A percentile compares a stretch with the other conserved stretches of the same genome.
Evolutionary conservation across 495 filamentous ascomycete species (phyloP).

Genomic region (Penicillium mononematosum): DNA sequence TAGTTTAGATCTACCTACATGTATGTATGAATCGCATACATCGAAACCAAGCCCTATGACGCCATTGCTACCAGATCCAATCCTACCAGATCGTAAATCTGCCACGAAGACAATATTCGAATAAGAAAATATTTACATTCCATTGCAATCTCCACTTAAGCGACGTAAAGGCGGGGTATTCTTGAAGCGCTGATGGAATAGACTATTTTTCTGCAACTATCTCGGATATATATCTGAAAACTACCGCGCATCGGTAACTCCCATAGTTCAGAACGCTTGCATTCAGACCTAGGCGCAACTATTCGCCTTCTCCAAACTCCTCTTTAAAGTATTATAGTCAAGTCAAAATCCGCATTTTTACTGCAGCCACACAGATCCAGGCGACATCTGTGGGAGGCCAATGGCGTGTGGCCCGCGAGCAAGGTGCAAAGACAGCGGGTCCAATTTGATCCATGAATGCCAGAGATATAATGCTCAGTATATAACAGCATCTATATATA

Average conservation of each 20-base stretch:
- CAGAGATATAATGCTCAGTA: not conserved
- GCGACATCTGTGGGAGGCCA: no score
- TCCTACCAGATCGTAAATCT: not conserved
- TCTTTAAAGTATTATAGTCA: no score
- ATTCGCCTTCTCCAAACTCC: no score
- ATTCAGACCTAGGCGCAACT: no score
- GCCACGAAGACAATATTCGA: not conserved
- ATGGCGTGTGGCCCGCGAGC: no score
- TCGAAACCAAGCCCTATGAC: not conserved
- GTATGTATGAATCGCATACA: not conserved
- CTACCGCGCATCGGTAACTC: not conserved
- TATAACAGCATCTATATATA: not conserved
- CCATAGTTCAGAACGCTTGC: no score
- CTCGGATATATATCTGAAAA: not conserved
- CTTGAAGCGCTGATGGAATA: not conserved
- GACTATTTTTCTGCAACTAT: not conserved
- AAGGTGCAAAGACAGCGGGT: no score
- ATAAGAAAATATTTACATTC: not conserved
- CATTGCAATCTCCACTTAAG: not conserved
- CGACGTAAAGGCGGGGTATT: not conserved
- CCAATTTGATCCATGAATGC: no score
- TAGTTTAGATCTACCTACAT: not conserved
- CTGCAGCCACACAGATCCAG: no score
- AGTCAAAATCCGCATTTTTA: no score
- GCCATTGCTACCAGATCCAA: not conserved